phyloP scores from a whole-genome alignment of 148 eudicot genomes.

The Arbutus unedo region DNA sequence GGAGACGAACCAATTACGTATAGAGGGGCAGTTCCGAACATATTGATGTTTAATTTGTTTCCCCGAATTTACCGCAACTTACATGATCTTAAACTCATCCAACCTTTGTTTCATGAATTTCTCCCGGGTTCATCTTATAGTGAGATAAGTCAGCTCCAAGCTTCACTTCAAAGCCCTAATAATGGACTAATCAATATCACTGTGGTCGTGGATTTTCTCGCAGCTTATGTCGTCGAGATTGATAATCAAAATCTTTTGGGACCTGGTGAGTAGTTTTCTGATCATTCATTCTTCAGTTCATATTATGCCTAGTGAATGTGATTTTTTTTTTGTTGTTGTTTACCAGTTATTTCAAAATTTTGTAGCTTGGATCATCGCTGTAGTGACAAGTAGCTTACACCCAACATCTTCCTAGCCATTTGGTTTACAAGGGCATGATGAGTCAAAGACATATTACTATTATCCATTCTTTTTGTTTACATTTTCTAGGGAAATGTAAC shows the following conservation, averaged over 20 bases:
- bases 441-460: too few species aligned
- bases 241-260: conserved; percentile 66
- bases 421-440: too few species aligned
- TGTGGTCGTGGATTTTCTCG: conserved; percentile 61
- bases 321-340: neutral
- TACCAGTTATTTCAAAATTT: neutral
- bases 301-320: neutral
- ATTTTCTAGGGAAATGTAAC: too few species aligned
- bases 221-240: conserved; percentile 73
- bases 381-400: neutral
- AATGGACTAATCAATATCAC: conserved; percentile 75
- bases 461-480: too few species aligned
- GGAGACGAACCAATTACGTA: conserved; percentile 51
- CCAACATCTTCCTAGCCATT: too few species aligned
- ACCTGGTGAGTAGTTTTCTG: conserved; percentile 58
- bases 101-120: conserved; percentile 88
- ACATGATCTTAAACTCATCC: conserved; percentile 73
- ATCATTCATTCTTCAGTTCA: neutral
- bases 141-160: conserved; percentile 57
- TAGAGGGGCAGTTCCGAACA: conserved; percentile 65
- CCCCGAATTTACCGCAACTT: conserved; percentile 68
- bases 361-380: neutral
- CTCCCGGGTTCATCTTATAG: conserved; percentile 72
- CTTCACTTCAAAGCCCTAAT: conserved; percentile 58
- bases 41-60: conserved; percentile 86